Evolutionary conservation across 2,329 filamentous ascomycete genomes (phyloP).

Genomic region (Berkeleyomyces rouxiae): DNA sequence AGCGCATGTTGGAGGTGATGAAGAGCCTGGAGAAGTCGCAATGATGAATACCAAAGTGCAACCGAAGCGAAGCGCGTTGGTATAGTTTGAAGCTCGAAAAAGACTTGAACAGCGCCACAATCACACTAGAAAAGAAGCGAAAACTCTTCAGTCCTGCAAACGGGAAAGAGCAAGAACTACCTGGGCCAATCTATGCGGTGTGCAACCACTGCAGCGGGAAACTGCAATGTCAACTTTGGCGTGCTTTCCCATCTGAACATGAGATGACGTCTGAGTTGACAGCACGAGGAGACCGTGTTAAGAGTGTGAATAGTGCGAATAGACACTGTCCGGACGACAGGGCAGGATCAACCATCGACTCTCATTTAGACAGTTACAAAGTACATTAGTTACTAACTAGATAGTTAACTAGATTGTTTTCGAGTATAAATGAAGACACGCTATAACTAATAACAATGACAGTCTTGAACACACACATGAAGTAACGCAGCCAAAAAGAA

Average conservation of each 20-base stretch:
- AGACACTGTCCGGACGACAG: neutral
- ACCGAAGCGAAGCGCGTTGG: neutral
- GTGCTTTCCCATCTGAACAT: neutral
- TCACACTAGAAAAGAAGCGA: neutral
- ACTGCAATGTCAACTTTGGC: neutral
- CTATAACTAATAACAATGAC: too few species aligned
- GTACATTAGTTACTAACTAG: too few species aligned
- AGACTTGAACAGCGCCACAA: too few species aligned
- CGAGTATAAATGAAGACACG: too few species aligned
- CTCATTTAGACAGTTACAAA: too few species aligned
- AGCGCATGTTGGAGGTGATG: constrained; percentile 34
- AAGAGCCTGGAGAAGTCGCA: neutral
- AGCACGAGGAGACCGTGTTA: neutral
- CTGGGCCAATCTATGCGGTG: neutral
- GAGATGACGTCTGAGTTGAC: neutral
- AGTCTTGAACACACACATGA: too few species aligned
- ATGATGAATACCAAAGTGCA: neutral
- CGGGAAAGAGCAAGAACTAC: neutral
- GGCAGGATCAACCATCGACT: neutral
- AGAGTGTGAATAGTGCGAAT: neutral
- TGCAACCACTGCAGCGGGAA: neutral
- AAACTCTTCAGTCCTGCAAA: neutral
- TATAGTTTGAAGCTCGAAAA: neutral
- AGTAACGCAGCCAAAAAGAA: too few species aligned
- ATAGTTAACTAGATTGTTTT: too few species aligned